Conservation (phyloP, 345 rosid species). For the Gossypium sturtianum region DNA sequence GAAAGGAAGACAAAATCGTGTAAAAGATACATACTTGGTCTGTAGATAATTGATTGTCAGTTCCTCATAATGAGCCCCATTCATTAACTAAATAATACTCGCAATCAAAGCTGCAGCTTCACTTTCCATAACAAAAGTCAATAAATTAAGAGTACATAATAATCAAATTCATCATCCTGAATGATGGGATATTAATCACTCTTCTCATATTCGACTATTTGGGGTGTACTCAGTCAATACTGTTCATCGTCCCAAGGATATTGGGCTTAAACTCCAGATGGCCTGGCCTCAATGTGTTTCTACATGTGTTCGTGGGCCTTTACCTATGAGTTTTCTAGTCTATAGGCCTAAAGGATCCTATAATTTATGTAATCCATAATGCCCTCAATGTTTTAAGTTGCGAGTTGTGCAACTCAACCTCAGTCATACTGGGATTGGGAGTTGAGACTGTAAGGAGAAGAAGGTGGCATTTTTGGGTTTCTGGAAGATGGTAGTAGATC, state of each 20-base stretch:
- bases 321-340: neutral
- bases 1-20: too few species aligned
- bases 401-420: neutral
- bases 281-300: neutral
- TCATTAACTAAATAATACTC: too few species aligned
- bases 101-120: too few species aligned
- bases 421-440: neutral
- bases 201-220: too few species aligned
- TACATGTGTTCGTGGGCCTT: neutral
- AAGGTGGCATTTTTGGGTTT: neutral
- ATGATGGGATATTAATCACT: too few species aligned
- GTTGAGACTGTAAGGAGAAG: neutral
- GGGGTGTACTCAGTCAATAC: neutral
- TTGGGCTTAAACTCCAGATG: neutral
- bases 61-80: too few species aligned
- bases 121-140: too few species aligned
- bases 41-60: too few species aligned
- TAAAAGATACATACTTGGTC: too few species aligned
- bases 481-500: slow-evolving; percentile 17
- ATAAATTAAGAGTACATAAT: too few species aligned
- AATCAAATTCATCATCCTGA: too few species aligned
- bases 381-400: neutral
- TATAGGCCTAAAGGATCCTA: too few species aligned
- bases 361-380: neutral
- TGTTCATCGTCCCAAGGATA: neutral